Evolutionary conservation across 768 basidiomycete genomes (phyloP), one percentile per base, ranked within the genome.

Genomic region (Coprinellus aureogranulatus): DNA sequence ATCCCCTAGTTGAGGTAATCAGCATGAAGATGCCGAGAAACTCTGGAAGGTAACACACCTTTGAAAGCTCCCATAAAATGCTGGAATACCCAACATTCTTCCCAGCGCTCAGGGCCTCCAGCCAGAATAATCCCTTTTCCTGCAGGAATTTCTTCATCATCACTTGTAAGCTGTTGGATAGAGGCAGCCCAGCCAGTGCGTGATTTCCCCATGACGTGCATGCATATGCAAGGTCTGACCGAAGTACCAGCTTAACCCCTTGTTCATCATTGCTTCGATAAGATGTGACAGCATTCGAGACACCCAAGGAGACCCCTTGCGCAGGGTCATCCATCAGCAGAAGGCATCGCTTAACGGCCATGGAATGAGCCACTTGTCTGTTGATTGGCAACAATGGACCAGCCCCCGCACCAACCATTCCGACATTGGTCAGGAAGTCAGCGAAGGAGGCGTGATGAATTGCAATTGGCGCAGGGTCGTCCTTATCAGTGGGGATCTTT

Each of bases 71-170:
- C 39, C 40, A 27, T 58, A 40, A 5, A 54, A 39, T 27, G 53
- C 18, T 20, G 31, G 59, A 26, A 28, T 39, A 16, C 49, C 51
- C 3, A 65, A 40, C 22, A 22, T 64, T 34, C 31, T 62, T 65
- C 14, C 62, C 42, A 11, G 72, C 55, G 53, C 67, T 68, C 49
- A 74, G 52, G 2, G 65, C 69, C 51, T 74, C 72, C 26, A 74
- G 31, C 72, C 72, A 72, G 45, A 58, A 69, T 14, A 72, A 55
- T 6, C 70, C 40, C 25, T 58, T 42, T 25, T n/a, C 26, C 12
- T 9, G 22, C 53, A 54, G 23, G 22, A 54, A 42, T 26, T 34
- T 23, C 26, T 20, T 2, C 10, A 53, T 10, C 31, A 20, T 12
- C 31, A 16, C 2, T 20, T 41, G 51, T 2, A 22, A 26, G 4